Base-by-base conservation (phyloP, 2,329 filamentous ascomycete species). In the Pyrenophora tritici-repentis region DNA sequence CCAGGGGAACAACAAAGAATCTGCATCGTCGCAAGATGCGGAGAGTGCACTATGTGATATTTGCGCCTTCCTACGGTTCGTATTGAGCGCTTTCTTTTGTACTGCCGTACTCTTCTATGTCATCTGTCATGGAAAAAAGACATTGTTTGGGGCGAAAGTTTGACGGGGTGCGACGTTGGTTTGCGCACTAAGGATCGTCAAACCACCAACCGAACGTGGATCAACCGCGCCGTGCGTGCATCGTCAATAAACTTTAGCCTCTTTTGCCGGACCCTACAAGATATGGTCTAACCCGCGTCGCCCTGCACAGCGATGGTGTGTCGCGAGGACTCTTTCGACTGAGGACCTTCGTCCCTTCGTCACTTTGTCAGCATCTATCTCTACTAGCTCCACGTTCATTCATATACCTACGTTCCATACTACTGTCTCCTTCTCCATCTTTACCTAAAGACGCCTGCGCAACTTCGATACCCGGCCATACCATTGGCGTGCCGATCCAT, bases 241-340 rank as follows among this genome's bases (percentile, higher is more conserved):
- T 61, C 58, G 52, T 56, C 60, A 65, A 65, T 65, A 63, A 62
- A 60, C 56, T 57, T 58, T 62, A 54, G 52, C 44, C 53, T 44
- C 41, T 56, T 56, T 58, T 55, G 53, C 56, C 55, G 51, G 52
- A 42, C 40, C 39, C 45, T 65, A 65, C 63, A 62, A 65, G 44
- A 49, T 55, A 47, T 59, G 60, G 61, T 50, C 46, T 55, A 50
- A 52, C 32, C 48, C 50, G 39, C 51, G 52, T 57, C 58, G 58
- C 60, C 50, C 54, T 51, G 47, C 46, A 49, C 36, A 14, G 53
- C 42, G 56, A 51, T 55, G 54, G 51, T 57, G 61, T 61, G 49
- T 52, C 59, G 59, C 54, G 55, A 55, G 55, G 53, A 52, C 53
- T 60, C 46, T 56, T 55, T 55, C 47, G 50, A 47, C 50, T 53